A percentile compares a stretch with the other conserved stretches of the same genome.
These are phyloP conservation scores for Penicillium mononematosum DNA, from an alignment of 495 filamentous ascomycete species.

Conservation along the genomic window DNA sequence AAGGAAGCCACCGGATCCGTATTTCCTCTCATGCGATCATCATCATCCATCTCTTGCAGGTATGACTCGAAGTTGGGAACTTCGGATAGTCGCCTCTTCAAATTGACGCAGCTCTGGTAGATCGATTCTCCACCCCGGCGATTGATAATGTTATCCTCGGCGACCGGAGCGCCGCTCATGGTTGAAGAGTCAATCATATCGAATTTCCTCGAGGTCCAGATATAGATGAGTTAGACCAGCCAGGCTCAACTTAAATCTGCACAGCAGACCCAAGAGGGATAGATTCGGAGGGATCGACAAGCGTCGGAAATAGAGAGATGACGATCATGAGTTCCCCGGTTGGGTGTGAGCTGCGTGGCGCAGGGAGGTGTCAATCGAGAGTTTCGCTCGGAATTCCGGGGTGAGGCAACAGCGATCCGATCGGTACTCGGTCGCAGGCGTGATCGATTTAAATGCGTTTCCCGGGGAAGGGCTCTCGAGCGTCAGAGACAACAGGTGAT, in stretches of 20 bases:
- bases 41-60: constrained; percentile 60
- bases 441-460: not conserved
- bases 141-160: constrained; percentile 92
- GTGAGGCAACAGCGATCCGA: not conserved
- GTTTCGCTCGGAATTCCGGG: constrained; percentile 6
- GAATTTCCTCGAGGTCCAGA: constrained; percentile 23
- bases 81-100: constrained; percentile 74
- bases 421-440: not conserved
- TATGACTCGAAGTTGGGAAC: constrained; percentile 80
- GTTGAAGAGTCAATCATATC: constrained; percentile 41
- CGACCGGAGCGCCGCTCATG: constrained; percentile 57
- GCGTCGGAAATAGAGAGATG: constrained; percentile 30
- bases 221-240: constrained; percentile 31
- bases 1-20: constrained; percentile 86
- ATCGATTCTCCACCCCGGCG: constrained; percentile 87
- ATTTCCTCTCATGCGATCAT: constrained; percentile 56
- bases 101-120: constrained; percentile 87
- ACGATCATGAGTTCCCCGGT: constrained; percentile 38
- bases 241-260: constrained; percentile 39
- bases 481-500: not conserved
- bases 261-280: constrained; percentile 35
- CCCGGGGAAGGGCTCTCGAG: not conserved
- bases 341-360: constrained; percentile 84
- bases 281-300: constrained; percentile 26
- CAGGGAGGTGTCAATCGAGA: constrained; percentile 38